These are phyloP conservation scores for Neofusicoccum sp. DNA, from an alignment of 2,329 filamentous ascomycete species.

Conservation along the genomic window DNA sequence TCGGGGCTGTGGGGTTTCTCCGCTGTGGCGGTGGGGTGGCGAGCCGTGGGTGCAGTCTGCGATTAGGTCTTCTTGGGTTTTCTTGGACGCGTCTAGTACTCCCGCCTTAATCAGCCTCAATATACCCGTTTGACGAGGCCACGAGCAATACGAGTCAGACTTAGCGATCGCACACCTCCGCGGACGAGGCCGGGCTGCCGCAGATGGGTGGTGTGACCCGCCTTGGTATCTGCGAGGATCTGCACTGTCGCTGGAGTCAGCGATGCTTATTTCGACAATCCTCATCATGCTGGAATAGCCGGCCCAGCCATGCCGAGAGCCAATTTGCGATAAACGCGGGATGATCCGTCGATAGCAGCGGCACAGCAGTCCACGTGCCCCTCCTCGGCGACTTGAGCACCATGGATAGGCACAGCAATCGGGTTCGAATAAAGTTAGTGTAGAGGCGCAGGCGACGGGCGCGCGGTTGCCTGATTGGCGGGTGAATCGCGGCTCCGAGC, in stretches of 20 bases:
- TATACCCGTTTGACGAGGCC: background rate
- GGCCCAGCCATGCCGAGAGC: background rate
- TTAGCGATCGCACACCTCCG: background rate
- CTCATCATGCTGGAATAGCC: background rate
- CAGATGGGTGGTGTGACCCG: background rate
- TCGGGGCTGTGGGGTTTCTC: too few species aligned
- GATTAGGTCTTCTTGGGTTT: background rate
- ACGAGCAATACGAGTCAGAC: background rate
- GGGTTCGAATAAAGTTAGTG: conserved; percentile 3
- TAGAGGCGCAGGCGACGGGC: background rate
- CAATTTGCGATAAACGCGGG: background rate
- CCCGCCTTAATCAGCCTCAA: background rate
- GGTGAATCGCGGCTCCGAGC: background rate
- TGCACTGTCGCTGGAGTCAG: background rate
- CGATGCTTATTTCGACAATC: conserved; percentile 11
- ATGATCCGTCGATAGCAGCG: background rate
- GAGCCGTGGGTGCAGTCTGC: background rate
- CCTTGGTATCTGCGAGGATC: background rate
- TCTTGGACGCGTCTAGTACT: too few species aligned
- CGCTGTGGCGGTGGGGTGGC: background rate
- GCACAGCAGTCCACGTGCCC: background rate
- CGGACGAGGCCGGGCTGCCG: background rate
- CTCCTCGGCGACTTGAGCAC: background rate
- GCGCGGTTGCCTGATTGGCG: background rate
- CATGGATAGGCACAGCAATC: background rate